Evolutionary conservation across 768 basidiomycete genomes (phyloP), one percentile per base, ranked within the genome.

Genomic region (Lentinula aciculospora): DNA sequence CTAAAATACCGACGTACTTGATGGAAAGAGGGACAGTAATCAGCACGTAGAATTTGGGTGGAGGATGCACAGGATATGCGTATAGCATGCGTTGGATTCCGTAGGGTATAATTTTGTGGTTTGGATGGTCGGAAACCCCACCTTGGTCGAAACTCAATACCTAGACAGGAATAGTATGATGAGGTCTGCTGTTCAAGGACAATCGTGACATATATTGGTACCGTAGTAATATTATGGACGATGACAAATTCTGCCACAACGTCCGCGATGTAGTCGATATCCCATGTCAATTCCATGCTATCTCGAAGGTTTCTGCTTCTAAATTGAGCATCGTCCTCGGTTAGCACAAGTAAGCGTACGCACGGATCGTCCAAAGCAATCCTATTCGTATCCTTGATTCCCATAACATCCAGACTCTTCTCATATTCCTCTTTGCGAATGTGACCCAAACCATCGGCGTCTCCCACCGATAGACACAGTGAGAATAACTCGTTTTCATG

Each of bases 61-160:
- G 61, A 19, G 67, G 50, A 32, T 67, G 64, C 27, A 59, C 56
- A 19, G 65, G 40, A 12, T 63, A 48, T 64, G 64, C 60, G 34
- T 50, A 77, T 64, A 63, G 57, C 64, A 88, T 75, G 53, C 75
- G 68, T 39, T 75, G 67, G 36, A 78, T 81, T 37, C 86, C 89
- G 21, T 71, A 67, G 7, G 80, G 81, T 17, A 94, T 75, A 1
- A 92, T 85, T 61, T 74, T 77, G 70, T 97, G 94, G 67, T 97
- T 97, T 2, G 90, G 90, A 66, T 96, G 94, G 3, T 74, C 75
- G n/a, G 94, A 92, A 13, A 96, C 74, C 2, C 94, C 94, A 2
- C 64, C 62, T 0, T 72, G 58, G 69, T 97, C 94, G 66, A 96
- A 97, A 0, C 93, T 95, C 48, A 97, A 74, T 47, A 96, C 84